These are phyloP conservation scores for Phaeosphaeria sp. DNA, from an alignment of 2,329 filamentous ascomycete genomes.

Conservation along the genomic window DNA sequence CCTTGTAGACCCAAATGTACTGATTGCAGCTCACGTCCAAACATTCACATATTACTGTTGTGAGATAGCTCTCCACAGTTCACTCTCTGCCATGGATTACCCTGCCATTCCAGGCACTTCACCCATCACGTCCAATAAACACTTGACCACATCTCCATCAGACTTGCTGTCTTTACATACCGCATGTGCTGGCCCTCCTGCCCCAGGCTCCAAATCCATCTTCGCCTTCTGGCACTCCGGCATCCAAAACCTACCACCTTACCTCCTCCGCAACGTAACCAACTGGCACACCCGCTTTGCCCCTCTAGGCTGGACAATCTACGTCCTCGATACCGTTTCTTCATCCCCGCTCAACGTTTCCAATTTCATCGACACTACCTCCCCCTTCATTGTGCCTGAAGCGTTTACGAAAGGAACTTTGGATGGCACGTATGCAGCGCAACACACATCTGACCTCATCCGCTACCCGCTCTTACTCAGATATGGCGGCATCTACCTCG, in stretches of 20 bases:
- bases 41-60: background rate
- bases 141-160: background rate
- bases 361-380: conserved; percentile 57
- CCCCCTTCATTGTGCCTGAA: conserved; percentile 54
- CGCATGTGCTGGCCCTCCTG: conserved; percentile 7
- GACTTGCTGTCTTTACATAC: conserved; percentile 2
- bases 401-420: conserved; percentile 60
- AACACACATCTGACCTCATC: conserved; percentile 66
- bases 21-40: background rate
- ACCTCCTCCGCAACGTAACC: conserved; percentile 60
- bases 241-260: conserved; percentile 57
- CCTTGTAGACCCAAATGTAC: background rate
- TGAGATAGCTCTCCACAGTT: background rate
- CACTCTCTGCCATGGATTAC: conserved; percentile 12
- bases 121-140: conserved; percentile 1
- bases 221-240: conserved; percentile 67
- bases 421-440: conserved; percentile 57
- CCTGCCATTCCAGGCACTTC: conserved; percentile 19
- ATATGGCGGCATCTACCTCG: conserved; percentile 65
- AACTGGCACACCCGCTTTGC: conserved; percentile 62
- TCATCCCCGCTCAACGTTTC: conserved; percentile 57
- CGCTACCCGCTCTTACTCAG: conserved; percentile 63
- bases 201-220: conserved; percentile 57
- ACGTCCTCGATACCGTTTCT: conserved; percentile 56
- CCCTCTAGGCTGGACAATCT: conserved; percentile 60